Evolutionary conservation across 2,329 filamentous ascomycete genomes (phyloP), one percentile per base, ranked within the genome.

Genomic region (Verticillium zaregamsianum): DNA sequence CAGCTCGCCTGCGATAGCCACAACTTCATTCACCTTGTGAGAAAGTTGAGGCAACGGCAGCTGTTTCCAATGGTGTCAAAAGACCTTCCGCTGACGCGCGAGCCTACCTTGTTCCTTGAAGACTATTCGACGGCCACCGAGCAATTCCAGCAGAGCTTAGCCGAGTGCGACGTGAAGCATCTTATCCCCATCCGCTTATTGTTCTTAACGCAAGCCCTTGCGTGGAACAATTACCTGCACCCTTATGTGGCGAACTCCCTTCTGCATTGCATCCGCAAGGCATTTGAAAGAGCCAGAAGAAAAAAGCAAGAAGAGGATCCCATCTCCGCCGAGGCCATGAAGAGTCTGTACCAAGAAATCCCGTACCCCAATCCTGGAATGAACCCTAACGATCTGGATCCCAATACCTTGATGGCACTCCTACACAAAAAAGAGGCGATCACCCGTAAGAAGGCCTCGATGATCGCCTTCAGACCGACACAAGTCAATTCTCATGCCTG

Each of bases 141-240:
- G 67, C 57, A 52, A 3, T 61, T 65, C 28, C 59, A 64, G 12
- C 17, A 39, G 3, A 20, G 33, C 7, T 8, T 65, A 31, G 23
- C 28, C 9, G 15, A 39, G 15, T 45, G 56, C 5, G 63, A 57
- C 20, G 70, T 70, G 28, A 61, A 75, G 2, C 66, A 68, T 9
- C 61, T 74, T 4, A 62, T 85, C 61, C 74, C 83, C 5, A 91
- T 87, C 64, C 70, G 74, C 0, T 68, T 88, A 1, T 76, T 85
- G 6, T 90, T 86, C 67, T 88, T 90, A 66, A 74, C 91, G 5
- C 82, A 89, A 58, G 82, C 80, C 17, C 73, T 93, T 5, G 85
- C 87, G 0, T 79, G 81, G 67, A 90, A 90, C 66, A 85, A 84
- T 25, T 86, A 83, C 60, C 76, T 92, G 1, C 76, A 85, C 14